Conservation (phyloP, 2,329 filamentous ascomycete species). For the Aspergillus uvarum region DNA sequence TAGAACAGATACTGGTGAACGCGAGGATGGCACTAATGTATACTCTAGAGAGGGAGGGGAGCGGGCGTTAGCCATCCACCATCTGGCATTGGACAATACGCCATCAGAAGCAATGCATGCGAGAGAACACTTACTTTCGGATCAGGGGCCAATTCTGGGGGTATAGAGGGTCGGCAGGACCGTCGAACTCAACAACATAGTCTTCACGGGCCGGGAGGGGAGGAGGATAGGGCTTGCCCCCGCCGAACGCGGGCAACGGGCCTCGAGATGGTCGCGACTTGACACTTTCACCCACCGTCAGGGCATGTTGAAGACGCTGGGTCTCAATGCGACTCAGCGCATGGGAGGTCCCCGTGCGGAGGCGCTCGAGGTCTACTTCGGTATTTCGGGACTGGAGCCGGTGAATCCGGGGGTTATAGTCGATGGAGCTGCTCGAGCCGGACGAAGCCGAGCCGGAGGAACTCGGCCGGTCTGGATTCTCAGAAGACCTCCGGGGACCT, state of each 20-base stretch:
- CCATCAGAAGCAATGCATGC: too few species aligned
- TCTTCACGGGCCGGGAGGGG: conserved; percentile 52
- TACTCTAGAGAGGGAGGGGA: conserved; percentile 18
- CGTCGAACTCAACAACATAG: conserved; percentile 57
- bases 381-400: conserved; percentile 32
- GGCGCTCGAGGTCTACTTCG: conserved; percentile 32
- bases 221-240: conserved; percentile 53
- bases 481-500: background rate
- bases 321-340: conserved; percentile 33
- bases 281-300: conserved; percentile 33
- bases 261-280: conserved; percentile 24
- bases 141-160: conserved; percentile 54
- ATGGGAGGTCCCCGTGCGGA: conserved; percentile 24
- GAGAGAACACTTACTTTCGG: conserved; percentile 46
- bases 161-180: conserved; percentile 51
- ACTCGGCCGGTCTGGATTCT: background rate
- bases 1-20: conserved; percentile 35
- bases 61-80: background rate
- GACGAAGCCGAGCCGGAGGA: conserved; percentile 15
- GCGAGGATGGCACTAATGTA: conserved; percentile 18
- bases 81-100: too few species aligned
- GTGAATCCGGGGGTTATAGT: conserved; percentile 28
- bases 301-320: conserved; percentile 40
- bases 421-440: conserved; percentile 28
- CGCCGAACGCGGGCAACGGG: conserved; percentile 30